A percentile compares a stretch with the other conserved stretches of the same genome.
phyloP scores from a whole-genome alignment of 2,329 filamentous ascomycete species.

The Aspergillus sp. region DNA sequence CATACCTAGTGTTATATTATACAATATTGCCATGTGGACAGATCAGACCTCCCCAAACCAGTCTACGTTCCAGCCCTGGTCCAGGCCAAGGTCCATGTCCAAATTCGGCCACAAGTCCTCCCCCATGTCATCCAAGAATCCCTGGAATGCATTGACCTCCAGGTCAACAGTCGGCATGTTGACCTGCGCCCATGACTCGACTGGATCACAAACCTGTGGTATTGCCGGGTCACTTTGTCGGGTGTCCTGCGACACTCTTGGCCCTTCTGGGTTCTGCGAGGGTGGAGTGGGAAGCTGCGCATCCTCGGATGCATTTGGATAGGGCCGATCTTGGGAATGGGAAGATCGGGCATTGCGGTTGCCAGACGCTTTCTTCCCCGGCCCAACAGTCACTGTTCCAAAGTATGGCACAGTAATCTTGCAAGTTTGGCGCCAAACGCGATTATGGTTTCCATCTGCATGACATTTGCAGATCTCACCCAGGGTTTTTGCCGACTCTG shows the following conservation, averaged over 20 bases:
- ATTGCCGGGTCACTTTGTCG: background rate
- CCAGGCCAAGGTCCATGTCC: constrained; percentile 25
- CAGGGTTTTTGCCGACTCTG: constrained; percentile 34
- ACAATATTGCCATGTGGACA: background rate
- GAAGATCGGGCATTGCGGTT: constrained; percentile 1
- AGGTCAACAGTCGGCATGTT: constrained; percentile 13
- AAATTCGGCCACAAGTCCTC: constrained; percentile 18
- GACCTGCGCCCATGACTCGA: constrained; percentile 12
- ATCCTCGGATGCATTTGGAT: background rate
- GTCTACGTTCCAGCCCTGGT: constrained; percentile 32
- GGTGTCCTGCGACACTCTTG: background rate
- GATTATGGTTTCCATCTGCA: constrained; percentile 5
- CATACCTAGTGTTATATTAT: background rate
- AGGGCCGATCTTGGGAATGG: background rate
- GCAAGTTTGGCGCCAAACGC: constrained; percentile 14
- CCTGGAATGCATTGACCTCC: constrained; percentile 14
- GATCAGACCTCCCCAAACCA: constrained; percentile 19
- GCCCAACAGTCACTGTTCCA: constrained; percentile 33
- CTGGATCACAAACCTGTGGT: constrained; percentile 5
- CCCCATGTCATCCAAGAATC: constrained; percentile 15
- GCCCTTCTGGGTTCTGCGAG: background rate
- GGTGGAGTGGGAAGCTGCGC: background rate
- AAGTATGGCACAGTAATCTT: constrained; percentile 39
- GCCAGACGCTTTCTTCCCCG: constrained; percentile 12
- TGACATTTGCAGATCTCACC: constrained; percentile 24